Conservation (phyloP, 371 early-diverging fungal species). For the Mucor ambiguus region DNA sequence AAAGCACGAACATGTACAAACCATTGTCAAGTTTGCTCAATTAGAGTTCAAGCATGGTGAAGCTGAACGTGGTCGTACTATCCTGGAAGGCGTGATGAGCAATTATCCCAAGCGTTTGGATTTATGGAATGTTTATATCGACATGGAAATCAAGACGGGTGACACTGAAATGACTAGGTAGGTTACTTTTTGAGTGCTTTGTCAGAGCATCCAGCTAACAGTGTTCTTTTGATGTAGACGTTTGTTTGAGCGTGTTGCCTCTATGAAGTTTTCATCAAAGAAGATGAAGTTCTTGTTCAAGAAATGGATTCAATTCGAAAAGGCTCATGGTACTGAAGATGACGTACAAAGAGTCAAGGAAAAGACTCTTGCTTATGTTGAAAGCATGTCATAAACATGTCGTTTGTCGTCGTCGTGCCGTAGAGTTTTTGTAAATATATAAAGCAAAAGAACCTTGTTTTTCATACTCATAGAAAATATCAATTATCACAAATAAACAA, state of each 20-base stretch:
- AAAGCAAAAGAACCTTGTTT: slow-evolving; percentile 1
- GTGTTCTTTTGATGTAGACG: slow-evolving; percentile 53
- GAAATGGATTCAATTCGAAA: slow-evolving; percentile 94
- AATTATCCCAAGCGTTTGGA: slow-evolving; percentile 93
- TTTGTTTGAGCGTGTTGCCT: slow-evolving; percentile 87
- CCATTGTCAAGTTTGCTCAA: slow-evolving; percentile 90
- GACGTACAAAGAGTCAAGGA: slow-evolving; percentile 86
- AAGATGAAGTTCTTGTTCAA: slow-evolving; percentile 99
- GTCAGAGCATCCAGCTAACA: neutral
- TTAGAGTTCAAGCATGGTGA: slow-evolving; percentile 95
- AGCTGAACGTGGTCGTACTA: slow-evolving; percentile 93
- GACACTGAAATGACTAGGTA: slow-evolving; percentile 72
- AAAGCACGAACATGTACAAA: slow-evolving; percentile 87
- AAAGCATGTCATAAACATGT: slow-evolving; percentile 43
- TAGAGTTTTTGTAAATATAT: slow-evolving; percentile 13
- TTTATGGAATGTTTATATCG: slow-evolving; percentile 94
- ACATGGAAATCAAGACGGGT: slow-evolving; percentile 87
- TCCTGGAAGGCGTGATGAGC: slow-evolving; percentile 92
- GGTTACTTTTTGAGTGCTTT: neutral
- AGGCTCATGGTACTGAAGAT: slow-evolving; percentile 77
- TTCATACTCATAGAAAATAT: slow-evolving; percentile 1
- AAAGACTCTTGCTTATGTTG: slow-evolving; percentile 85
- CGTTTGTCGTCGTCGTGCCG: neutral
- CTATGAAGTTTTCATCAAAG: slow-evolving; percentile 89
- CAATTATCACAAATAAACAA: slow-evolving; percentile 1